phyloP scores from a whole-genome alignment of 345 rosid species.

The Raphanus sativus region DNA sequence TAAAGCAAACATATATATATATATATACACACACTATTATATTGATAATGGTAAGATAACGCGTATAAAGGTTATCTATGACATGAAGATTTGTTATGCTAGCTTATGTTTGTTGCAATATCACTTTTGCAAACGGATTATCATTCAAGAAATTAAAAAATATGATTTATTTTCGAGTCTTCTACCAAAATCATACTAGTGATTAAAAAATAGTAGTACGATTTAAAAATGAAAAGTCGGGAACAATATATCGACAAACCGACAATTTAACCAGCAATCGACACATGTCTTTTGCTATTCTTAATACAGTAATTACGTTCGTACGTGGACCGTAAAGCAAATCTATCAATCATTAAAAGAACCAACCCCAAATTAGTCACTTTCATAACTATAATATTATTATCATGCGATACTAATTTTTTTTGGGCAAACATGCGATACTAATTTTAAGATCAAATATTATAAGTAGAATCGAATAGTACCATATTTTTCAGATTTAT shows the following conservation, averaged over 20 bases:
- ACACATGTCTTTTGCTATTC: constrained; percentile 51
- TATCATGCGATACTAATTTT: not conserved
- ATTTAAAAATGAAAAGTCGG: not conserved
- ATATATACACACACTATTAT: not conserved
- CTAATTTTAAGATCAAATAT: no score
- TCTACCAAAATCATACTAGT: constrained; percentile 22
- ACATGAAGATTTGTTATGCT: constrained; percentile 18
- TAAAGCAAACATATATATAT: not conserved
- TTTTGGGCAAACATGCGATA: no score
- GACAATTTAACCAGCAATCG: constrained; percentile 54
- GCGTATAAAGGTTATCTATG: constrained; percentile 25
- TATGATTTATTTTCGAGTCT: constrained; percentile 5
- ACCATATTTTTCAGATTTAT: no score
- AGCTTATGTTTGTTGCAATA: constrained; percentile 1
- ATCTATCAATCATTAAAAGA: constrained; percentile 46
- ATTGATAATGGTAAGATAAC: constrained; percentile 25
- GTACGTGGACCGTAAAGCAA: constrained; percentile 47
- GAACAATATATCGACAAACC: constrained; percentile 46
- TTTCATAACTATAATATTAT: not conserved
- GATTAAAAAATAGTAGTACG: not conserved
- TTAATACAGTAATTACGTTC: constrained; percentile 44
- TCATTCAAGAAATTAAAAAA: not conserved
- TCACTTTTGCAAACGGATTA: constrained; percentile 18
- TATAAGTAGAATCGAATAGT: no score
- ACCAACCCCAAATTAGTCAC: constrained; percentile 23